These are phyloP conservation scores for Monilinia fructicola DNA, from an alignment of 2,329 filamentous ascomycete species.

Conservation along the genomic window DNA sequence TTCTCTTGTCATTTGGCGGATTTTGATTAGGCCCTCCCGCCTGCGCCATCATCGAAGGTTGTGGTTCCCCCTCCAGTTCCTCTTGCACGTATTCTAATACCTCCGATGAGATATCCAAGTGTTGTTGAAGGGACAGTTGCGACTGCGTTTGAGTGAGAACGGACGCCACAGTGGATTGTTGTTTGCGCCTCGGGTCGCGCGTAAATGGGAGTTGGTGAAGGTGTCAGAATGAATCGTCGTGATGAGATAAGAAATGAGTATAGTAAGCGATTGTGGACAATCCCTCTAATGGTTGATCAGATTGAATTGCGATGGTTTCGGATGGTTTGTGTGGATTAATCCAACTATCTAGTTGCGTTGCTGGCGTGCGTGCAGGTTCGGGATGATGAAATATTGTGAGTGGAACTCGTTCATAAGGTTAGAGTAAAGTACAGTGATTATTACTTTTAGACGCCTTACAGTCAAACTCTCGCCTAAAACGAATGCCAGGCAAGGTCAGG, in stretches of 20 bases:
- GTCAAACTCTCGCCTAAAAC: slow-evolving; percentile 17
- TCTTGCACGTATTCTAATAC: slow-evolving; percentile 52
- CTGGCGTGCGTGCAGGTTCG: slow-evolving; percentile 21
- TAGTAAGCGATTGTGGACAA: slow-evolving; percentile 5
- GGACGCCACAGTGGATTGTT: slow-evolving; percentile 36
- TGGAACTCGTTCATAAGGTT: no score
- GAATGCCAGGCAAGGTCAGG: neutral
- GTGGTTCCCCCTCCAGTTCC: slow-evolving; percentile 54
- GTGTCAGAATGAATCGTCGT: neutral
- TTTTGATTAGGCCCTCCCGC: slow-evolving; percentile 57
- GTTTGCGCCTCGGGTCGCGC: slow-evolving; percentile 30
- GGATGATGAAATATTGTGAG: slow-evolving; percentile 25
- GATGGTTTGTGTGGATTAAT: slow-evolving; percentile 17
- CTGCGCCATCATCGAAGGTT: slow-evolving; percentile 70
- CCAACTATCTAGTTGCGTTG: slow-evolving; percentile 9
- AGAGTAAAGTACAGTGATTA: no score
- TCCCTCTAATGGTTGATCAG: neutral
- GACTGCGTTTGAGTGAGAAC: slow-evolving; percentile 32
- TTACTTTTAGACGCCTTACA: slow-evolving; percentile 16
- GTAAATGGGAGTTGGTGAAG: slow-evolving; percentile 20
- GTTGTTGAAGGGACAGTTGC: slow-evolving; percentile 59
- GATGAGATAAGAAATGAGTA: neutral
- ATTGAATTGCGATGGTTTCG: slow-evolving; percentile 24
- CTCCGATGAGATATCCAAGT: slow-evolving; percentile 56
- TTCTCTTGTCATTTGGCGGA: slow-evolving; percentile 58